These are phyloP conservation scores for Amoebophrya sp. DNA, from an alignment of 169 alveolate species.

Conservation along the genomic window DNA sequence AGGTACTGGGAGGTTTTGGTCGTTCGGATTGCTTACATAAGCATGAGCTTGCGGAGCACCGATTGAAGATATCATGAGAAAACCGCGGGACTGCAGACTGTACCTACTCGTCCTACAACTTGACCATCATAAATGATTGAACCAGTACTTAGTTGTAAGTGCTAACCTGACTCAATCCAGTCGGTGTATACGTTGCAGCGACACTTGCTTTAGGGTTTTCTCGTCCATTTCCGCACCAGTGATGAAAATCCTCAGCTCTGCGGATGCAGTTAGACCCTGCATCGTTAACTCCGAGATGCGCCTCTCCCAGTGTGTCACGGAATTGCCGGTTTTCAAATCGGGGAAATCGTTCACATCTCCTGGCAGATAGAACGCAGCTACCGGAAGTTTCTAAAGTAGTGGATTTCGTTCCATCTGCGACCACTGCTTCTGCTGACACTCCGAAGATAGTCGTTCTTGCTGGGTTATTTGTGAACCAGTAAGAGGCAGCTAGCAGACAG, in stretches of 20 bases:
- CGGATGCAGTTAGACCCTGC: not conserved
- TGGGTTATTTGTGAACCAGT: too few relatives aligned
- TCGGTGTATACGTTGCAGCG: not conserved
- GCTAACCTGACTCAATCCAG: not conserved
- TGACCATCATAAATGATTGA: too few relatives aligned
- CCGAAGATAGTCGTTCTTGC: too few relatives aligned
- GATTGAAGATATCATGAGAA: too few relatives aligned
- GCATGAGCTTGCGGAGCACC: too few relatives aligned
- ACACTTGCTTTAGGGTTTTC: not conserved
- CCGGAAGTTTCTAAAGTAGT: too few relatives aligned
- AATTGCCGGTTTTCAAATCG: not conserved
- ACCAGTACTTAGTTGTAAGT: too few relatives aligned
- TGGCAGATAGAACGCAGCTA: not conserved
- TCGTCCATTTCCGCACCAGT: constrained; percentile 1
- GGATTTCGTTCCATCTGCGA: too few relatives aligned
- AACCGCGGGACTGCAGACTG: too few relatives aligned
- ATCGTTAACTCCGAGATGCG: not conserved
- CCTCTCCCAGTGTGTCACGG: not conserved
- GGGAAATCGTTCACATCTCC: not conserved
- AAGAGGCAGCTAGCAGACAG: too few relatives aligned
- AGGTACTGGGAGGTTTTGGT: not conserved
- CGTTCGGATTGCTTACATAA: not conserved
- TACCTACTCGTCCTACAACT: too few relatives aligned
- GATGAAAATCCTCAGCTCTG: not conserved
- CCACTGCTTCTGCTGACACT: too few relatives aligned